Evolutionary conservation across 2,329 filamentous ascomycete genomes (phyloP), one percentile per base, ranked within the genome.

Genomic region (Phialocephala subalpina): DNA sequence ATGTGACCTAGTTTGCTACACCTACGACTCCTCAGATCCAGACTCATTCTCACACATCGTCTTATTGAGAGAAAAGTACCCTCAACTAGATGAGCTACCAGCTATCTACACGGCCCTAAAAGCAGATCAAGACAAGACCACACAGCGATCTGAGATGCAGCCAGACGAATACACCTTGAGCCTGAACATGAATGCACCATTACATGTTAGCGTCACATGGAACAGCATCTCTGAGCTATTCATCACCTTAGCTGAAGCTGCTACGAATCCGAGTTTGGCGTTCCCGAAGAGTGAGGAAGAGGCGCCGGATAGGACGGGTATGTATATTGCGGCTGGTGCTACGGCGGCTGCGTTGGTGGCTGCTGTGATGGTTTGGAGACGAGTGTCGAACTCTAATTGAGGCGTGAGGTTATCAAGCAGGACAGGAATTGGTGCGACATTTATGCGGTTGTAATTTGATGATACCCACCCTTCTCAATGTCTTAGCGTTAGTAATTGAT

Each of bases 141-240:
- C 94, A n/a, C 96, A 99, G 80, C 87, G 96, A 66, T 92, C 92
- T 67, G 93, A 97, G 78, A 82, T 91, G 69, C 95, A 97, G 78
- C 96, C 96, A 1, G 96, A 99, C 76, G 90, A 94, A 69, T 97
- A 97, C 79, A 97, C 94, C 0, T 88, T 90, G 59, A 85, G 86
- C 42, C 82, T 97, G 72, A 94, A 92, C 77, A 97, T 98, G 92
- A 90, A 92, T 63, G 90, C 94, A 2, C 96, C 96, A 6, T 82
- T 98, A 47, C 97, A 99, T 80, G 96, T 97, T 61, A 97, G 93
- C 75, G 94, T 96, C 35, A 96, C 91, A 7, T 99, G 96, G 96
- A 90, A 87, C 74, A 97, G 92, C 74, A 97, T 98, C 72, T 92
- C 91, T 69, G 96, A 99, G 79, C 86, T 98, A 40, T 99, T 98